Percentiles rank a stretch among this genome's conserved stretches.
phyloP scores from a whole-genome alignment of 2,329 filamentous ascomycete genomes.

The Parafenestella ontariensis region DNA sequence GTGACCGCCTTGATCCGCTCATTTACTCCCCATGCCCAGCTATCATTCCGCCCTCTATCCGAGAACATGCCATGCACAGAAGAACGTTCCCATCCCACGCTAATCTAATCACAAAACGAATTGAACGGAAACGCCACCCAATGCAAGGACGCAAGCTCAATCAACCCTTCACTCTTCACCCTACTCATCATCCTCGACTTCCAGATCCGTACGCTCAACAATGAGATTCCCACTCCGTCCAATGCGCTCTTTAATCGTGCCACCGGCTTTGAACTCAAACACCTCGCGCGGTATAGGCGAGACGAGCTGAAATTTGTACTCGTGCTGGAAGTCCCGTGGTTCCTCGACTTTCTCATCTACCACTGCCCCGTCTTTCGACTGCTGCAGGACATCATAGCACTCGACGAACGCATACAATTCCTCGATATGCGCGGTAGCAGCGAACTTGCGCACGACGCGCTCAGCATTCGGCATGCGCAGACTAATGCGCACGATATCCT shows the following conservation, averaged over 20 bases:
- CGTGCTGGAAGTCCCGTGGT: conserved; percentile 76
- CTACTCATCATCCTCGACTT: conserved; percentile 50
- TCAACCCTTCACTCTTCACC: conserved; percentile 8
- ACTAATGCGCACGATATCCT: conserved; percentile 75
- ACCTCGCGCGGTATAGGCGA: conserved; percentile 85
- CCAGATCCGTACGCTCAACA: conserved; percentile 74
- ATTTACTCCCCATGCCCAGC: background rate
- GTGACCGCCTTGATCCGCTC: background rate
- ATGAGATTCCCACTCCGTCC: conserved; percentile 87
- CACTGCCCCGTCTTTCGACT: conserved; percentile 37
- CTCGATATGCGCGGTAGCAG: conserved; percentile 73
- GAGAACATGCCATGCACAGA: background rate
- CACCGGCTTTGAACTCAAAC: conserved; percentile 71
- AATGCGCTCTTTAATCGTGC: conserved; percentile 74
- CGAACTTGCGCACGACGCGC: conserved; percentile 79
- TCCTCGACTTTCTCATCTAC: conserved; percentile 50
- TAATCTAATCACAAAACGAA: background rate
- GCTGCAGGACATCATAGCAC: conserved; percentile 73
- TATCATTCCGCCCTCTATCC: background rate
- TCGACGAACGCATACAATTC: conserved; percentile 97
- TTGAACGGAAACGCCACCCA: background rate
- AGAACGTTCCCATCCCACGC: background rate
- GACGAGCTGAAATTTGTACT: conserved; percentile 85
- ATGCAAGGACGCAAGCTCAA: background rate
- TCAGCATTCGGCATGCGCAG: conserved; percentile 70